Base-by-base conservation (phyloP, 192 early-diverging fungal genomes). In the Backusella morwellensis region DNA sequence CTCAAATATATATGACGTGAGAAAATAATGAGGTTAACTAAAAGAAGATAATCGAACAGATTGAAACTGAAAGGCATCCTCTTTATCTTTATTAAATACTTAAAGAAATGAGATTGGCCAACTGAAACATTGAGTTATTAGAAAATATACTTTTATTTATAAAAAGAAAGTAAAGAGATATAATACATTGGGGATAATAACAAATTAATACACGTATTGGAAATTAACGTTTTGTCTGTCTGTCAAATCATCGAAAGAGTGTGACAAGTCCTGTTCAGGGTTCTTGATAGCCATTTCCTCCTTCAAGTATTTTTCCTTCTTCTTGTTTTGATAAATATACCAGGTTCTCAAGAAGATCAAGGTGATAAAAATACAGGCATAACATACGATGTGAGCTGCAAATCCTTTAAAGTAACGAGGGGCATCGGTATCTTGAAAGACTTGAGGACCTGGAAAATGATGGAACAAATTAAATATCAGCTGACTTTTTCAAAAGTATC, bases 171-270 rank as follows among this genome's bases (percentile, higher is more conserved):
- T 15, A 50, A 19, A n/a, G 15, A 50, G 41, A 12, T 17, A 50
- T n/a, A 50, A 50, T 50, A 50, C 56, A 29, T 29, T 9, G 15
- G 3, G 14, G 21, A 29, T 23, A 40, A 40, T 40, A 59, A 59
- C 6, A 23, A 59, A 59, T 63, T 70, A 76, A 70, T 76, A 76
- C 15, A 70, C 50, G 23, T 76, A 76, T 42, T 68, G 42, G 68
- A 76, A 76, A 42, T 76, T 21, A 5, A 34, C 67, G 6, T 76
- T 76, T 36, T 76, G 75, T 8, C 66, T 70, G 68, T 76, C 75
- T n/a, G 75, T 76, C 44, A 76, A 69, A 26, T 76, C 75, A 36
- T 76, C 75, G 34, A 76, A 76, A 8, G 75, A 76, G 11, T 50
- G 75, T 26, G 75, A 69, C 41, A 76, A 23, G 7, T 76, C 47